A percentile compares a stretch with the other conserved stretches of the same genome.
These are phyloP conservation scores for Penicillium subrubescens DNA, from an alignment of 495 filamentous ascomycete species.

Conservation along the genomic window DNA sequence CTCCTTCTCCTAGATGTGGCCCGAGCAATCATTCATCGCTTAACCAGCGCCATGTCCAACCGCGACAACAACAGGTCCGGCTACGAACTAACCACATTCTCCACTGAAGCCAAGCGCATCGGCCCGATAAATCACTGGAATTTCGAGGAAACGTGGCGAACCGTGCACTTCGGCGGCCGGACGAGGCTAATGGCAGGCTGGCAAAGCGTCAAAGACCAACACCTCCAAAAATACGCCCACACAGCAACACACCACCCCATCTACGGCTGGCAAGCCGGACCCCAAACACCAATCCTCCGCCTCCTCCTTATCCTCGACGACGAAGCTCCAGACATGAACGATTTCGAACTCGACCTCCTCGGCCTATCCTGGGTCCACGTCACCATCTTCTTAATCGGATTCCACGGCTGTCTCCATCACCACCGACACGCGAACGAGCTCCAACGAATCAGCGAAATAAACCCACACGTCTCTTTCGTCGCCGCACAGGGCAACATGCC, in stretches of 20 bases:
- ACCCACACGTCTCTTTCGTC: constrained; percentile 50
- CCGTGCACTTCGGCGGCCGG: constrained; percentile 39
- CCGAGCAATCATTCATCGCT: constrained; percentile 46
- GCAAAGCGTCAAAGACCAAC: constrained; percentile 51
- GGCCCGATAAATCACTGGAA: constrained; percentile 42
- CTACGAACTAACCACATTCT: constrained; percentile 47
- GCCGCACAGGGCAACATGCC: constrained; percentile 52
- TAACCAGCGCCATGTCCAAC: constrained; percentile 46
- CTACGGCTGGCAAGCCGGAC: constrained; percentile 53
- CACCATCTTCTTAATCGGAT: constrained; percentile 53
- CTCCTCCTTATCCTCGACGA: constrained; percentile 47
- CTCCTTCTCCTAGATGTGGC: constrained; percentile 36
- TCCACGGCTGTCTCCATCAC: constrained; percentile 51
- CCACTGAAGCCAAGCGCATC: constrained; percentile 37
- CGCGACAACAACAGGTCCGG: constrained; percentile 42
- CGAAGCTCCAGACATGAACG: constrained; percentile 52
- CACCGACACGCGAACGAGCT: constrained; percentile 52
- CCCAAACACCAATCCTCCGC: constrained; percentile 45
- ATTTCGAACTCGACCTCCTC: constrained; percentile 52
- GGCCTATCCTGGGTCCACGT: constrained; percentile 50
- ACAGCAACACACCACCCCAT: constrained; percentile 48
- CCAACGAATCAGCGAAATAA: constrained; percentile 48
- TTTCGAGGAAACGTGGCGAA: constrained; percentile 39
- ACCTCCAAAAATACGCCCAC: constrained; percentile 50
- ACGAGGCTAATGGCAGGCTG: constrained; percentile 51